These are phyloP conservation scores for Cairneyella variabilis DNA, from an alignment of 495 filamentous ascomycete species.

Conservation along the genomic window DNA sequence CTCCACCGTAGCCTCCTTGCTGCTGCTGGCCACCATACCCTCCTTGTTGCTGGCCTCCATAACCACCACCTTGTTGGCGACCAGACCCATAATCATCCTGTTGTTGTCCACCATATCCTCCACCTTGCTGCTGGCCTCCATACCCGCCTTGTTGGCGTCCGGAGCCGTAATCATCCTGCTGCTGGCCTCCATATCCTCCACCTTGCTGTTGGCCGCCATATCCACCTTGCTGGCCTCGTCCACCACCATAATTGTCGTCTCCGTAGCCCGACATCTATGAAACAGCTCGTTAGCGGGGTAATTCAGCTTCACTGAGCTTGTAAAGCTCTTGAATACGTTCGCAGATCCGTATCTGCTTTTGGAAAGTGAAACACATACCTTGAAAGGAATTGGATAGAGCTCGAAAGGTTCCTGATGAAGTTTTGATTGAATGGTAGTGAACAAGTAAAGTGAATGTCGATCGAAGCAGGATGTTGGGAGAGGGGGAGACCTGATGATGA, in stretches of 20 bases:
- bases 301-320: not conserved
- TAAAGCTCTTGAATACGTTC: not conserved
- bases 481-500: too few relatives aligned
- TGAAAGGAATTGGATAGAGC: too few relatives aligned
- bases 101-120: not conserved
- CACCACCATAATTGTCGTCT: conserved; percentile 1
- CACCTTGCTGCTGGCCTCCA: not conserved
- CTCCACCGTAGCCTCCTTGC: conserved; percentile 9
- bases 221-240: conserved; percentile 4
- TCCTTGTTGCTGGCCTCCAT: not conserved
- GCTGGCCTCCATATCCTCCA: conserved; percentile 9
- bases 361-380: not conserved
- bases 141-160: not conserved
- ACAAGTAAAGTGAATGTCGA: too few relatives aligned
- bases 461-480: too few relatives aligned
- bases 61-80: not conserved
- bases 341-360: not conserved
- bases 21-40: not conserved
- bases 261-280: not conserved
- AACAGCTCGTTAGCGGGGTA: not conserved
- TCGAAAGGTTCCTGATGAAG: too few relatives aligned
- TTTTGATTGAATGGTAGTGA: not conserved
- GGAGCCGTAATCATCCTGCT: conserved; percentile 4
- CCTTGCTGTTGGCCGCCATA: conserved; percentile 5
- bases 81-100: conserved; percentile 2